A percentile compares a stretch with the other conserved stretches of the same genome.
Conservation (phyloP, 1,139 yeast species). For the Geotrichum australiense region DNA sequence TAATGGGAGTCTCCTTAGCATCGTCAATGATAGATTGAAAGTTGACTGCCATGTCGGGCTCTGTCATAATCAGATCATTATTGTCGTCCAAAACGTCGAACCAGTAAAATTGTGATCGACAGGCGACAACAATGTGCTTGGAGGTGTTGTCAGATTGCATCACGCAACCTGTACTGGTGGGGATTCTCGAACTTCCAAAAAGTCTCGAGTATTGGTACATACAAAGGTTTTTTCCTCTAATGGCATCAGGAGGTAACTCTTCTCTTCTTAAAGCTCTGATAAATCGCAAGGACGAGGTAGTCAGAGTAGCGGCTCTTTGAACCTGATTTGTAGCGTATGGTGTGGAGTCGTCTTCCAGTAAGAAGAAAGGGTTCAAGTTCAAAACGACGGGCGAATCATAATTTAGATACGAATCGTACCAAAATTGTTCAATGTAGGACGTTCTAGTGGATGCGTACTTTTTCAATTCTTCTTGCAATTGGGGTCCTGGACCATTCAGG, state of each 20-base stretch:
- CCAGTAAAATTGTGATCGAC: slow-evolving; percentile 89
- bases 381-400: slow-evolving; percentile 83
- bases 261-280: slow-evolving; percentile 70
- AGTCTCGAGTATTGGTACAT: slow-evolving; percentile 86
- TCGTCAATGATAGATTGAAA: slow-evolving; percentile 71
- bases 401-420: slow-evolving; percentile 84
- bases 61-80: slow-evolving; percentile 62
- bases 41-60: slow-evolving; percentile 68
- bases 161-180: slow-evolving; percentile 71
- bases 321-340: slow-evolving; percentile 66
- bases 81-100: slow-evolving; percentile 76
- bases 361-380: slow-evolving; percentile 79
- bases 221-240: slow-evolving; percentile 61
- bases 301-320: slow-evolving; percentile 74
- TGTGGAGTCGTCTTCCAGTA: slow-evolving; percentile 86
- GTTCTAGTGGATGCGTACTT: slow-evolving; percentile 58
- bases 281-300: slow-evolving; percentile 69
- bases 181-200: slow-evolving; percentile 82
- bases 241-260: slow-evolving; percentile 64
- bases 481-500: slow-evolving; percentile 50
- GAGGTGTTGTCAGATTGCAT: slow-evolving; percentile 74
- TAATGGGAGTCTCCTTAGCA: slow-evolving; percentile 51
- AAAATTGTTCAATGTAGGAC: slow-evolving; percentile 84
- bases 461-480: slow-evolving; percentile 55
- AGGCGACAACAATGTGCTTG: slow-evolving; percentile 75